Base-by-base conservation (phyloP, 768 basidiomycete species). In the Phylloporus rhodoxanthus region DNA sequence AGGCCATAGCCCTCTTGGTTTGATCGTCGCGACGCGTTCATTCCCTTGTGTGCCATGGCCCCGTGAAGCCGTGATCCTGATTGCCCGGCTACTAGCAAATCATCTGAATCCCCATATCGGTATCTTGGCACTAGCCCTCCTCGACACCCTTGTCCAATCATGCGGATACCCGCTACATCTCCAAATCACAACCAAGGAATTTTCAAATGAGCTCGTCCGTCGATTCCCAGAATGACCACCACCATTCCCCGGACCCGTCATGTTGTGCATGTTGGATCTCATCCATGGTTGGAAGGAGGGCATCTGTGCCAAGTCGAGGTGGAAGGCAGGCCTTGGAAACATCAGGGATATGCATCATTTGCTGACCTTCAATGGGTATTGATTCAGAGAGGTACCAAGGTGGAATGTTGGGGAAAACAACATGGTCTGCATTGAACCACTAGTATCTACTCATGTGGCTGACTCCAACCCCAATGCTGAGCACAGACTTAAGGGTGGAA, bases 161-260 rank as follows among this genome's bases (percentile, higher is more conserved):
- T 98, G 95, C 65, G 96, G 96, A 67, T 99, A 99, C 70, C 85
- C 95, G 0, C 87, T 99, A 50, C 96, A 98, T 65, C 84, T 99
- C 20, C 96, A 99, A 68, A 88, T 98, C 59, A 76, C 87, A 15
- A 98, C 95, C 36, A 98, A 99, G 64, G 96, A 98, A 62, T 99
- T 97, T 65, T 76, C 98, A 15, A 99, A 99, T 70, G 96, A 98
- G 65, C 85, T 99, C 65, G 96, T 99, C 21, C 84, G 95, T 43
- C 82, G 94, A 57, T 98, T 99, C 67, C 96, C 96, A 6, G 96
- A 99, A 70, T 82, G 95, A 39, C 96, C 96, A 3, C 95, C 96
- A 1, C 88, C 91, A 1, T 92, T 94, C 65, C 91, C 91, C 0
- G 89, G 91, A 2, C 86, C 91, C 19, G 90, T 96, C 58, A 99